Percentiles rank a stretch among this genome's conserved stretches.
Evolutionary conservation across 352 stramenopile genomes (phyloP).

Genomic region (Phytophthora kernoviae): DNA sequence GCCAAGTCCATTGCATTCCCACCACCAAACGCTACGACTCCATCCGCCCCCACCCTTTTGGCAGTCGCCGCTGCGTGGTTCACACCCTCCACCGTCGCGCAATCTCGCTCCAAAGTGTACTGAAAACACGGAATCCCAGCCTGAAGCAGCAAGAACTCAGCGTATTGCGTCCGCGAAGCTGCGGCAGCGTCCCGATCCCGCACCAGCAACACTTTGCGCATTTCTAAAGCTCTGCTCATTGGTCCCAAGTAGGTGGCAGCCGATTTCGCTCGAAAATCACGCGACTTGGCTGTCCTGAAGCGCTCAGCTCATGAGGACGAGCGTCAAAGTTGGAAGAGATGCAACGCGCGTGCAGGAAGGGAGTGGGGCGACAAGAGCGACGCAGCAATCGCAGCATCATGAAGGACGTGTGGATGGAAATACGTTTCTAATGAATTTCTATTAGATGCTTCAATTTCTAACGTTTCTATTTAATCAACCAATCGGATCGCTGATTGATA

Average conservation of each 20-base stretch:
- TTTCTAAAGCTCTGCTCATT: constrained; percentile 41
- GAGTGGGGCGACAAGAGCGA: neutral
- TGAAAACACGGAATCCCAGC: constrained; percentile 73
- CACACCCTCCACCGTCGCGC: constrained; percentile 59
- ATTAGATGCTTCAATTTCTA: too few species aligned
- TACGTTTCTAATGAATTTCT: too few species aligned
- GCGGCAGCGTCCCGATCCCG: constrained; percentile 63
- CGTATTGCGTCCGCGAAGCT: constrained; percentile 62
- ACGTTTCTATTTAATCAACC: too few species aligned
- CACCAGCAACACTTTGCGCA: constrained; percentile 75
- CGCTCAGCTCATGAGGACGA: constrained; percentile 39
- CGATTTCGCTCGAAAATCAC: constrained; percentile 60
- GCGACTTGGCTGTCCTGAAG: constrained; percentile 42
- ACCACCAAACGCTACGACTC: constrained; percentile 72
- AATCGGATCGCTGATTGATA: too few species aligned
- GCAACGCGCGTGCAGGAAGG: constrained; percentile 5
- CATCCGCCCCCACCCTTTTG: constrained; percentile 64
- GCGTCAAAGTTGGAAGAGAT: constrained; percentile 52
- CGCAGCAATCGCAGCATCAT: constrained; percentile 18
- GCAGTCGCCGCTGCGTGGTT: constrained; percentile 60
- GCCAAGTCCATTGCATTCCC: constrained; percentile 70
- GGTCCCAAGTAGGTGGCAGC: constrained; percentile 42
- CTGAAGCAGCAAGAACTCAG: constrained; percentile 76
- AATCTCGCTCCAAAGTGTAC: constrained; percentile 74
- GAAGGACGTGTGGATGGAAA: constrained; percentile 5